Evolutionary conservation across 1,139 yeast genomes (phyloP).

Genomic region (Arxiozyma slooffiae): DNA sequence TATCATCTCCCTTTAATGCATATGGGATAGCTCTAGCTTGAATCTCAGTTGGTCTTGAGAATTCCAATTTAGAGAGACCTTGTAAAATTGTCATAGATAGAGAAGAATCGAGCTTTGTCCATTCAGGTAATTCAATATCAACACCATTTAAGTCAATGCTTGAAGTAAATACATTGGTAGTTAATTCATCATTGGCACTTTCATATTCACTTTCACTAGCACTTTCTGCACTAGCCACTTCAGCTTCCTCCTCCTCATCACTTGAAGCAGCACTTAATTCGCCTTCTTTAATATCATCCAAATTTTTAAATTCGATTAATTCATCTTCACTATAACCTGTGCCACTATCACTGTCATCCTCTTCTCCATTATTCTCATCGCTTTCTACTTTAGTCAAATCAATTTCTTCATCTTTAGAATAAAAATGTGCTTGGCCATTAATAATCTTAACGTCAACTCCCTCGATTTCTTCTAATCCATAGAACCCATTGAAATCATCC

Average conservation of each 20-base stretch:
- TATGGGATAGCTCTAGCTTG: slow-evolving; percentile 70
- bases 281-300: slow-evolving; percentile 12
- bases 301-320: slow-evolving; percentile 18
- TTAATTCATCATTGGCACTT: slow-evolving; percentile 9
- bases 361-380: slow-evolving; percentile 11
- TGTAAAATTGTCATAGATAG: slow-evolving; percentile 48
- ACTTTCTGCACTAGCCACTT: slow-evolving; percentile 5
- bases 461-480: slow-evolving; percentile 87
- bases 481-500: slow-evolving; percentile 83
- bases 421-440: slow-evolving; percentile 52
- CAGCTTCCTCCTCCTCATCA: slow-evolving; percentile 8
- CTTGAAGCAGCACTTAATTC: slow-evolving; percentile 16
- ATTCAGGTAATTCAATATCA: slow-evolving; percentile 44
- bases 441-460: slow-evolving; percentile 74
- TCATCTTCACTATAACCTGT: slow-evolving; percentile 19
- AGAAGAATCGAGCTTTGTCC: slow-evolving; percentile 36
- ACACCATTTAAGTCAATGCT: slow-evolving; percentile 25
- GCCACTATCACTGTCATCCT: slow-evolving; percentile 12
- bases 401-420: slow-evolving; percentile 38
- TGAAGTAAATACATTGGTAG: slow-evolving; percentile 21
- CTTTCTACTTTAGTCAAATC: slow-evolving; percentile 1
- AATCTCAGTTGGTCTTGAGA: slow-evolving; percentile 68
- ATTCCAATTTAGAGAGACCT: slow-evolving; percentile 52
- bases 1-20: slow-evolving; percentile 64
- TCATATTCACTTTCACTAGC: slow-evolving; percentile 11